These are phyloP conservation scores for Fraxinus excelsior DNA, from an alignment of 257 asterid genomes.

Conservation along the genomic window DNA sequence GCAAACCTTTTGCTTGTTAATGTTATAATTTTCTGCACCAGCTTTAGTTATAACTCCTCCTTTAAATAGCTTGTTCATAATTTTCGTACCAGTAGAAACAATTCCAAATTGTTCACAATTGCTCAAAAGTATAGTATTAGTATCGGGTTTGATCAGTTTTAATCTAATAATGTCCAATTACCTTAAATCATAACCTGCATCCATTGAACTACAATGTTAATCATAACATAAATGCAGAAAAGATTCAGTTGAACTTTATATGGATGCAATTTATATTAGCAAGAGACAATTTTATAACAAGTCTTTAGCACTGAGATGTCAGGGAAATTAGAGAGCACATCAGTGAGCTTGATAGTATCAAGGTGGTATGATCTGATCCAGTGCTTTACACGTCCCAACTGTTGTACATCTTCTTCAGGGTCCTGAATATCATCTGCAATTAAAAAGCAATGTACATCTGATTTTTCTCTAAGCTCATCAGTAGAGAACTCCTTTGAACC, in stretches of 20 bases:
- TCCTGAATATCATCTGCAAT: constrained; percentile 80
- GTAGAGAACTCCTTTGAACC: constrained; percentile 19
- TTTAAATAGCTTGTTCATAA: constrained; percentile 68
- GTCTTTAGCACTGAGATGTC: constrained; percentile 76
- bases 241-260: not conserved
- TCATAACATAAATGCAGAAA: constrained; percentile 21
- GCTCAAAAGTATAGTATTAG: constrained; percentile 16
- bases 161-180: constrained; percentile 35
- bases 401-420: constrained; percentile 78
- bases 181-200: constrained; percentile 87
- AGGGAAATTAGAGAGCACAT: constrained; percentile 72
- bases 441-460: constrained; percentile 25
- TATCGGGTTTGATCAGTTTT: constrained; percentile 24
- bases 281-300: constrained; percentile 8
- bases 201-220: constrained; percentile 16
- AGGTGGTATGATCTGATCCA: constrained; percentile 78
- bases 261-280: not conserved
- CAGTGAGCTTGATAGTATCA: constrained; percentile 62
- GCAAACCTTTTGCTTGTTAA: constrained; percentile 62
- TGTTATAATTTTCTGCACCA: constrained; percentile 54
- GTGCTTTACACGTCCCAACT: constrained; percentile 62
- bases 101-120: not conserved
- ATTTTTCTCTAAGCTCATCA: constrained; percentile 19
- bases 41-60: constrained; percentile 57
- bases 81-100: constrained; percentile 46